Evolutionary conservation across 164 flowering plant species (phyloP).

Genomic region (Cinnamomum chago): DNA sequence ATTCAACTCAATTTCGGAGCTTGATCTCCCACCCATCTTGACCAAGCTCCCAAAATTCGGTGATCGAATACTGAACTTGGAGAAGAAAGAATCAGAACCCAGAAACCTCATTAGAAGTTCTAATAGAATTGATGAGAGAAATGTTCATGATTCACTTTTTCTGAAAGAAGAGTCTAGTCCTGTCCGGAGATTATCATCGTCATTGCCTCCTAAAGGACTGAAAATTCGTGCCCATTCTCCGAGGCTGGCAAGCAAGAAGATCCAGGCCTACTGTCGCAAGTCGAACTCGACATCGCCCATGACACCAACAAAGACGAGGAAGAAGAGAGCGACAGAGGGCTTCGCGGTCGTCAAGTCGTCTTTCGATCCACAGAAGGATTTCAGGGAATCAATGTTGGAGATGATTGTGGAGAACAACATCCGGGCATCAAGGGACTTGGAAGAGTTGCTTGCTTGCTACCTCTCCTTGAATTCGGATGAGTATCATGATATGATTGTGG

Average conservation of each 20-base stretch:
- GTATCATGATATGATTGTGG: conserved; percentile 72
- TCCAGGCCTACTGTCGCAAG: neutral
- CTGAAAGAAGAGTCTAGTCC: neutral
- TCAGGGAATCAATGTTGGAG: conserved; percentile 86
- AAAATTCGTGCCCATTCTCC: neutral
- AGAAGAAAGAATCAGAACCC: neutral
- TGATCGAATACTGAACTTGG: conserved; percentile 12
- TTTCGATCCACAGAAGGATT: conserved; percentile 60
- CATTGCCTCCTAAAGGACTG: neutral
- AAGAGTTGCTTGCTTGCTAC: conserved; percentile 79
- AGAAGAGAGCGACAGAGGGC: conserved; percentile 42
- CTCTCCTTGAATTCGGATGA: conserved; percentile 67
- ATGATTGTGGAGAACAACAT: conserved; percentile 70
- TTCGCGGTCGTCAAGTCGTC: conserved; percentile 69
- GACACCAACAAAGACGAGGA: conserved; percentile 25
- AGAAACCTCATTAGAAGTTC: neutral
- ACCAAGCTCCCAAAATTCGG: conserved; percentile 34
- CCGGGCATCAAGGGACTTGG: conserved; percentile 52
- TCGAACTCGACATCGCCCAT: neutral
- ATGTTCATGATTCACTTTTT: neutral
- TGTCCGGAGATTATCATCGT: neutral
- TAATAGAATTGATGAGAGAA: neutral
- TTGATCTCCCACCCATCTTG: conserved; percentile 44
- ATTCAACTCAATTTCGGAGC: conserved; percentile 23
- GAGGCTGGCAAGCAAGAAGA: neutral